Evolutionary conservation across 495 filamentous ascomycete species (phyloP), one percentile per base, ranked within the genome.

Genomic region (Penicillium egyptiacum): DNA sequence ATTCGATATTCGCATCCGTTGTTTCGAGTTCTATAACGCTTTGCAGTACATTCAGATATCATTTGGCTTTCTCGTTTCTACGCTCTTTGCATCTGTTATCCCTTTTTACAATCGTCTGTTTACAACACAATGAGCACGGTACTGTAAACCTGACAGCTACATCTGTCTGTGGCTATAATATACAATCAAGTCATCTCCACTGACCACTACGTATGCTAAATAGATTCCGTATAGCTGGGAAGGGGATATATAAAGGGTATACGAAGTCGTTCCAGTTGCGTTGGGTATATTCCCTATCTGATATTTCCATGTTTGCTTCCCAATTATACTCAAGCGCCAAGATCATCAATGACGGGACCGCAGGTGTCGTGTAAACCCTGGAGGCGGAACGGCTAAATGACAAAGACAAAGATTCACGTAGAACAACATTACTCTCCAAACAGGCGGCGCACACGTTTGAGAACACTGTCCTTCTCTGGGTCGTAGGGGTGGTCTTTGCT

Each of bases 401-500:
- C 30, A 35, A 67, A 33, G 45, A 46, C 35, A 31, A 46, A 23
- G 48, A 58, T 14, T 50, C 20, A 40, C 11, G 39, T 39, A n/a
- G 8, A 7, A 40, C 40, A 45, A 39, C 46, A 50, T 69, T 85
- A 96, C 74, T 97, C 93, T 55, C 93, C 93, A 83, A 96, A 96
- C 56, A 98, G 71, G 60, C 92, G 86, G 65, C 89, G 82, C 53
- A 98, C 95, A 64, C 94, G 83, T 71, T 90, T 89, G 72, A 98
- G 68, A 35, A 99, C 94, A 69, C 92, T 98, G 73, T 99, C 94
- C 79, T 99, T 99, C 77, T 99, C 94, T 0, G 94, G 94, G 62
- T 99, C 95, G 65, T 98, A 99, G 8, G 94, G 94, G 66, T 99
- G 94, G 69, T 99, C 94, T 80, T 99, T 99, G 78, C 91, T 96